Evolutionary conservation across 1,139 yeast genomes (phyloP).

Genomic region (Yamadazyma triangularis): DNA sequence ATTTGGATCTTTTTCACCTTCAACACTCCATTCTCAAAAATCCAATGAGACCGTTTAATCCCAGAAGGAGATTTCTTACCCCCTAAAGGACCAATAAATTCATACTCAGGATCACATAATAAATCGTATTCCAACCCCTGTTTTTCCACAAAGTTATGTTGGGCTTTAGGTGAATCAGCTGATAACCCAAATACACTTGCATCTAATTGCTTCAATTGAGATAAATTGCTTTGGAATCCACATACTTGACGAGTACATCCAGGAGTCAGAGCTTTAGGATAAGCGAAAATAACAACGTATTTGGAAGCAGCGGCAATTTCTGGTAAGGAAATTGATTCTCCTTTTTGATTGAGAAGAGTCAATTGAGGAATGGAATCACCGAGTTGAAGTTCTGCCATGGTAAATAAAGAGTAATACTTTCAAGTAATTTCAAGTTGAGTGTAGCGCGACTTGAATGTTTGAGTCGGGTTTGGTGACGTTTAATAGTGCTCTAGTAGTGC

Average conservation of each 20-base stretch:
- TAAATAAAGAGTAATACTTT: too few relatives aligned
- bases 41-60: constrained; percentile 84
- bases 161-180: constrained; percentile 72
- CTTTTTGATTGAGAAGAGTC: constrained; percentile 62
- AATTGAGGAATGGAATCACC: constrained; percentile 74
- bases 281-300: constrained; percentile 64
- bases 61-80: constrained; percentile 81
- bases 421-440: too few relatives aligned
- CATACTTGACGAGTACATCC: constrained; percentile 94
- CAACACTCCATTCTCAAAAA: constrained; percentile 74
- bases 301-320: constrained; percentile 45
- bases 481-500: too few relatives aligned
- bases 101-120: constrained; percentile 69
- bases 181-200: constrained; percentile 61
- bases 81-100: constrained; percentile 70
- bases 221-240: constrained; percentile 72
- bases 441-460: too few relatives aligned
- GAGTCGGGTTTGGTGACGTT: too few relatives aligned
- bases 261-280: constrained; percentile 92
- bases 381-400: constrained; percentile 41
- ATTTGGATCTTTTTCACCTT: constrained; percentile 60
- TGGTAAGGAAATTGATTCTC: constrained; percentile 47
- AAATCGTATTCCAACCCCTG: constrained; percentile 70
- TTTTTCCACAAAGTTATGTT: constrained; percentile 68
- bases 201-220: constrained; percentile 49